Evolutionary conservation across 305 asterid species (phyloP), one percentile per base, ranked within the genome.

Genomic region (Stenogyne calaminthoides): DNA sequence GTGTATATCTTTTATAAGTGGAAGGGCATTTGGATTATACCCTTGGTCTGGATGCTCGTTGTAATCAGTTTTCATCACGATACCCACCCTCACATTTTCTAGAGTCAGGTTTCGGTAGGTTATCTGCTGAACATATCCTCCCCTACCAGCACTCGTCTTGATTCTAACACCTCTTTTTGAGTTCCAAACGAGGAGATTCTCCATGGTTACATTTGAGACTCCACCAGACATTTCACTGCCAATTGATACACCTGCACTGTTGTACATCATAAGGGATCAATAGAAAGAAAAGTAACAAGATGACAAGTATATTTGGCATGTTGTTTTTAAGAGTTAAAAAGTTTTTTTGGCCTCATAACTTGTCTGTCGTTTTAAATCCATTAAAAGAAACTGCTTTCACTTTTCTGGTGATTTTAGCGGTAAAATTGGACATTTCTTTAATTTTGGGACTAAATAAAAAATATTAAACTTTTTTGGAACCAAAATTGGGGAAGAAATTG

Each of bases 191-290:
- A 83, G 84, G 73, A 93, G 84, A 78, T 93, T 91, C 74, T 93
- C 97, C 32, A 91, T 83, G 0, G 86, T 77, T 60, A 91, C 76
- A 19, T 89, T 91, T 11, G 92, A 83, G 66, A 93, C 97, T 60
- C 98, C 98, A 54, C 98, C 98, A 2, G 98, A 93, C 98, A 93
- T 93, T 83, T 93, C 98, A 57, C 98, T 93, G 73, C 98, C 97
- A 47, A 93, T 91, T 51, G 97, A 93, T 67, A 93, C 88, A 67
- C 98, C 98, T 78, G 98, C 98, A 72, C 98, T 93, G 92, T 87
- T 64, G 49, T 9, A n/a, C 61, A 66, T 42, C 67, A 61, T 15
- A 79, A 74, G 66, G 76, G 58, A 66, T 82, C 77, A 80, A 59
- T 51, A 68, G 47, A 51, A 65, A 52, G 59, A 47, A 54, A 27